A percentile compares a stretch with the other conserved stretches of the same genome.
Evolutionary conservation across 768 basidiomycete genomes (phyloP).

Genomic region (Lentinula detonsa): DNA sequence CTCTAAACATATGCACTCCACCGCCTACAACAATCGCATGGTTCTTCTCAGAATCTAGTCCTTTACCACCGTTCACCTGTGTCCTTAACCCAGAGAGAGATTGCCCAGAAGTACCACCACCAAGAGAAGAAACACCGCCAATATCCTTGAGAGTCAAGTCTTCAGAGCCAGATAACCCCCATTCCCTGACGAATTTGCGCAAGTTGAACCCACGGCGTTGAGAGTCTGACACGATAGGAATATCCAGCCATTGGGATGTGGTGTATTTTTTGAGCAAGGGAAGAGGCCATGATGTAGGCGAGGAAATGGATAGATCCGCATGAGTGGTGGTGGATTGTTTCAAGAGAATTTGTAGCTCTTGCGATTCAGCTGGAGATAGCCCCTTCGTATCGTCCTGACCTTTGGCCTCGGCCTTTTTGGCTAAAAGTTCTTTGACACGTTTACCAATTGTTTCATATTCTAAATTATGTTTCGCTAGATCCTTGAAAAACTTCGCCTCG

Average conservation of each 20-base stretch:
- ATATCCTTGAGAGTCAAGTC: neutral
- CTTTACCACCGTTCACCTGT: slow-evolving; percentile 3
- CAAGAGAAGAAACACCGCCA: neutral
- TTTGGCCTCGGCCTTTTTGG: neutral
- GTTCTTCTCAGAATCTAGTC: neutral
- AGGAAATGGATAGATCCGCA: slow-evolving; percentile 9
- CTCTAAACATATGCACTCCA: slow-evolving; percentile 81
- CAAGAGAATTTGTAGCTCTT: neutral
- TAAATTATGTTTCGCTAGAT: neutral
- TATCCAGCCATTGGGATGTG: slow-evolving; percentile 26
- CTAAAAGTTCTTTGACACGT: neutral
- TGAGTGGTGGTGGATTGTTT: neutral
- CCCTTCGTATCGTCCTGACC: neutral
- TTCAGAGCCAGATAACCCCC: slow-evolving; percentile 43
- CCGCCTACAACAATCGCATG: slow-evolving; percentile 35
- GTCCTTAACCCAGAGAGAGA: neutral
- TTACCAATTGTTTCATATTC: neutral
- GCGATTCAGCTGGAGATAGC: neutral
- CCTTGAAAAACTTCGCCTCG: slow-evolving; percentile 5
- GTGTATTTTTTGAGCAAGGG: slow-evolving; percentile 6
- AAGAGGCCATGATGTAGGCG: slow-evolving; percentile 8
- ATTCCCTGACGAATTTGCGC: slow-evolving; percentile 51
- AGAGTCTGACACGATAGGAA: slow-evolving; percentile 38
- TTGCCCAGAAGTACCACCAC: neutral
- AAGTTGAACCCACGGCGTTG: slow-evolving; percentile 60